Evolutionary conservation across 345 rosid genomes (phyloP).

Genomic region (Capsella bursapastoris): DNA sequence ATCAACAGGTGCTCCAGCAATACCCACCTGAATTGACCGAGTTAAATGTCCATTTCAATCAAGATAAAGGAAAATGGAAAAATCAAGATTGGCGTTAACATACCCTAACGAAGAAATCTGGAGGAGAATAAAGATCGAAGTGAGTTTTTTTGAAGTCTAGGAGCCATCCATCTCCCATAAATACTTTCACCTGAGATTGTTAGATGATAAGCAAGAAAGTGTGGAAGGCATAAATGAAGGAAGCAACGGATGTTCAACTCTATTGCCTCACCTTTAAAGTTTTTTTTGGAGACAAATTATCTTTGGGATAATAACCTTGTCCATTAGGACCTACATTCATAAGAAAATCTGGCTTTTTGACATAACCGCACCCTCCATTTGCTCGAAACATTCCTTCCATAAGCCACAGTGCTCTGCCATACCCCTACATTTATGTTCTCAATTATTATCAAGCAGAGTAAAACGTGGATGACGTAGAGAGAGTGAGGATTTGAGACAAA

Average conservation of each 20-base stretch:
- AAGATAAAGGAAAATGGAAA: slow-evolving; percentile 1
- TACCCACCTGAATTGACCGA: slow-evolving; percentile 54
- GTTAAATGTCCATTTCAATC: neutral
- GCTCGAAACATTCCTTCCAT: slow-evolving; percentile 96
- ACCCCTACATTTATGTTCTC: slow-evolving; percentile 52
- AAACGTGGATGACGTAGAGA: neutral
- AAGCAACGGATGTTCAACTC: neutral
- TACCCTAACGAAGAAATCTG: slow-evolving; percentile 87
- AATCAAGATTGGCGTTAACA: slow-evolving; percentile 21
- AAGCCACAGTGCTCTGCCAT: slow-evolving; percentile 81
- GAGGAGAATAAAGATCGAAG: slow-evolving; percentile 86
- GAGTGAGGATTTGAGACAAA: slow-evolving; percentile 34
- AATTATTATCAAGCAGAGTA: neutral
- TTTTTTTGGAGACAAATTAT: slow-evolving; percentile 48
- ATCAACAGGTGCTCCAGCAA: slow-evolving; percentile 81
- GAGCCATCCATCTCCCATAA: slow-evolving; percentile 92
- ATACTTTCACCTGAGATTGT: slow-evolving; percentile 66
- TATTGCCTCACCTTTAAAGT: slow-evolving; percentile 64
- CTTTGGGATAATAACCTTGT: slow-evolving; percentile 62
- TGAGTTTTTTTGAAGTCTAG: slow-evolving; percentile 76
- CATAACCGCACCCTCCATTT: slow-evolving; percentile 92
- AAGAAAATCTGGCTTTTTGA: slow-evolving; percentile 84
- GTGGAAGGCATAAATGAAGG: neutral
- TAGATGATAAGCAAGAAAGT: slow-evolving; percentile 23
- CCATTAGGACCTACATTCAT: slow-evolving; percentile 46